Evolutionary conservation across 768 basidiomycete genomes (phyloP), one percentile per base, ranked within the genome.

Genomic region (Leccinum olivaceopallidum): DNA sequence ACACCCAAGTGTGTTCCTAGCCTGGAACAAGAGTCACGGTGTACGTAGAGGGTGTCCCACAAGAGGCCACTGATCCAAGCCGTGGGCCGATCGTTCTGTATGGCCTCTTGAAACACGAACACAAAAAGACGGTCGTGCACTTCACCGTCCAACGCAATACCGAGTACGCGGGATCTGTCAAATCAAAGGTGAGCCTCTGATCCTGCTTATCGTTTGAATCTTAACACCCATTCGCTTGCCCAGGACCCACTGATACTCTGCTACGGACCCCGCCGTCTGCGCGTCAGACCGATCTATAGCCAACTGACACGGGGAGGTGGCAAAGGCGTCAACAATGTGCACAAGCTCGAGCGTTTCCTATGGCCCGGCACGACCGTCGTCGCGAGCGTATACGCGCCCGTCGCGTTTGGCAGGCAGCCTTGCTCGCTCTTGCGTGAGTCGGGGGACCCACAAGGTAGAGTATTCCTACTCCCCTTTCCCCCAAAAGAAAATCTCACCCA

Each of bases 61-160:
- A 79, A 66, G 81, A 83, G 52, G 88, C 85, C 64, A 30, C 62
- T 63, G 34, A 69, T 76, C n/a, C 65, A 67, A 8, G 56, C 13
- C 66, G 64, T 16, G 70, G 74, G 5, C 87, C 87, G 0, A 76
- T 95, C 64, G 78, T 87, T 36, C 69, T 95, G 12, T 93, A 95
- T 65, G 90, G 88, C 7, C 80, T 99, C 36, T 77, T 95, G 59
- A 90, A 94, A 71, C 95, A 99, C 73, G 97, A 99, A 69, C 95
- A 98, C 79, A 99, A 98, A 77, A 85, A 89, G 64, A 89, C 95
- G 7, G 91, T 94, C 20, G 79, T 95, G 20, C 93, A 98, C 73
- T 96, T 98, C 63, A 86, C 92, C 9, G 84, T 98, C 2, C 95
- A 95, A 75, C 80, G 96, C 32, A 98, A 98, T 67, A 98, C 96